These are phyloP conservation scores for Pichia californica DNA, from an alignment of 805 yeast species.

Conservation along the genomic window DNA sequence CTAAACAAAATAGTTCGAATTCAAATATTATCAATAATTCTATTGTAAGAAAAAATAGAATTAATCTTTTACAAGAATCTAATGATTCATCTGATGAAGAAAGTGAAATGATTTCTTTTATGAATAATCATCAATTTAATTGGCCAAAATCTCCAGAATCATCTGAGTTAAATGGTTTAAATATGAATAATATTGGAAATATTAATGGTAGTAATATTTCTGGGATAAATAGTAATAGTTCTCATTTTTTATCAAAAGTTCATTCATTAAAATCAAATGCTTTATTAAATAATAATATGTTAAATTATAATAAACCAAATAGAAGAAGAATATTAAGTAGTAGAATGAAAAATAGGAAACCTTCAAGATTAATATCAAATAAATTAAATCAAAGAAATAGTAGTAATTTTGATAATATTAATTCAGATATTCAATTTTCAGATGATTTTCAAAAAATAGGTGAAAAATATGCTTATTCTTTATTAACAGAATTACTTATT, in stretches of 20 bases:
- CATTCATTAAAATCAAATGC: conserved; percentile 1
- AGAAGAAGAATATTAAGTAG: conserved; percentile 17
- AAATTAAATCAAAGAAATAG: background rate
- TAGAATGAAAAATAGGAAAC: conserved; percentile 6
- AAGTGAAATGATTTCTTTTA: conserved; percentile 25
- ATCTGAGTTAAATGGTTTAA: background rate
- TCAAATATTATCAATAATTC: too few relatives aligned
- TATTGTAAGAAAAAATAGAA: background rate
- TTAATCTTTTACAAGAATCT: background rate
- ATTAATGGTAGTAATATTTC: background rate
- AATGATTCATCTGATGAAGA: conserved; percentile 22
- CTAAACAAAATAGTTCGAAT: conserved; percentile 11
- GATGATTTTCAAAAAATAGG: conserved; percentile 31
- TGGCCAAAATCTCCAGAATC: conserved; percentile 21
- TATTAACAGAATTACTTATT: conserved; percentile 52
- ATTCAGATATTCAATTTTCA: conserved; percentile 23
- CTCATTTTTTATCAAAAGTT: conserved; percentile 2
- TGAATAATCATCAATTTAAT: conserved; percentile 28
- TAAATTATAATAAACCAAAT: background rate
- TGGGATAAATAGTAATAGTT: background rate
- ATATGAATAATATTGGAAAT: background rate
- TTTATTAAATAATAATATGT: background rate
- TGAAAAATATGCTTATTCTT: conserved; percentile 40
- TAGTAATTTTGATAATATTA: conserved; percentile 4
- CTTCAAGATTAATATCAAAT: background rate